Evolutionary conservation across 352 stramenopile species (phyloP), one percentile per base, ranked within the genome.

Genomic region (Pythium guiyangense): DNA sequence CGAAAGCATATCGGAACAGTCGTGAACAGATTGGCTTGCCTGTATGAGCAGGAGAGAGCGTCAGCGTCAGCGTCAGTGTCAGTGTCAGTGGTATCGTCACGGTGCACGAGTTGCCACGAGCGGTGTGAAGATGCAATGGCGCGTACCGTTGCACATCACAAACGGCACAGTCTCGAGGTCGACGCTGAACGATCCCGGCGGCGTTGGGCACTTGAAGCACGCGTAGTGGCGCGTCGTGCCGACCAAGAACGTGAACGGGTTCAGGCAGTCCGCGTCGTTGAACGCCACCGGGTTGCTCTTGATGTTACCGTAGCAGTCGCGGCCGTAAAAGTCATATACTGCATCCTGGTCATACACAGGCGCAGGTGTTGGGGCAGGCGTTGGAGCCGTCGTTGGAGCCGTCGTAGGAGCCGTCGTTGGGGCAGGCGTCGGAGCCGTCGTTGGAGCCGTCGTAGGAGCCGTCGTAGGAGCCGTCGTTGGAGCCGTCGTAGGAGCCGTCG

Each of bases 1-100:
- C 22, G 22, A 22, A 22, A 22, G 22, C 22, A 22, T 22, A 22
- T 22, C 22, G 22, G 22, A 22, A 22, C 22, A 37, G 11, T 10
- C 54, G 53, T 15, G 55, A 60, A 57, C 64, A 71, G 17, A 71
- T 53, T 18, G 64, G 64, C 57, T 62, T 53, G 60, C 31, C 31
- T 37, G 31, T 11, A 37, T 37, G 6, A 10, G 11, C 31, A 37
- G 22, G 31, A 37, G 31, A 37, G 31, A 37, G 31, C 9, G 31
- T 9, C 22, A 22, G 29, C 29, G n/a, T n/a, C n/a, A n/a, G 29
- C 29, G 29, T 37, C 31, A 37, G 31, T 37, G 31, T 10, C 4
- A 10, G 11, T 6, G 4, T 8, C 31, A 37, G 31, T 2, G 31
- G 31, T 10, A 37, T 37, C 31, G 31, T 4, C 29, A 10, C 4